Evolutionary conservation across 441 rosid genomes (phyloP), one percentile per base, ranked within the genome.

Genomic region (Gossypium laxum): DNA sequence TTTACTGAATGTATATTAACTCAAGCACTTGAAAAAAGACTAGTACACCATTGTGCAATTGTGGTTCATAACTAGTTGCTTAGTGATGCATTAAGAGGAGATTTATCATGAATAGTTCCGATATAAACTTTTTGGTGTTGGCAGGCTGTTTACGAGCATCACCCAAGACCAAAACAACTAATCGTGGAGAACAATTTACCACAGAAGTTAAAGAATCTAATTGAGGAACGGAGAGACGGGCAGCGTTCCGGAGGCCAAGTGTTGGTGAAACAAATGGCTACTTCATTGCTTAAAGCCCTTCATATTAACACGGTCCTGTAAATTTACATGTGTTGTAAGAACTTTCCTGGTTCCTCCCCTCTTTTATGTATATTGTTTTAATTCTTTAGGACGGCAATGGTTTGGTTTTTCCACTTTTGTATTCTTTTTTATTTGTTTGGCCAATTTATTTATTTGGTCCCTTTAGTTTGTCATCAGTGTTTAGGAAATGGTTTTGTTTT

Each of bases 121-220:
- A 52, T 30, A 50, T 43, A 65, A 0, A 1, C 4, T 24, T 24
- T 3, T n/a, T 12, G 62, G 8, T 52, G 67, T 41, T 77, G 76
- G 66, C 82, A 94, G 98, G 94, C 96, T 76, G 99, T 94, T 14
- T 94, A 94, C 22, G 99, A 94, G 89, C 96, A 92, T 80, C 98
- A 94, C 73, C 99, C 98, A 3, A 86, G 91, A 55, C 99, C 99
- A 22, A 94, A 94, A 78, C 98, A 94, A 78, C 78, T 94, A 85
- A 94, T 94, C 0, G 94, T 94, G 78, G 99, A 94, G 89, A 94
- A 94, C 58, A 85, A 94, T 78, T 84, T 94, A 22, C 99, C 98
- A 12, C 90, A 83, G 71, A 90, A 91, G 63, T 89, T 94, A 65
- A 80, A 89, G 81, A 92, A 90, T 77, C 75, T 94, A 71, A 94